Base-by-base conservation (phyloP, 1,284 basidiomycete genomes). In the Cutaneotrichosporon spelunceum region DNA sequence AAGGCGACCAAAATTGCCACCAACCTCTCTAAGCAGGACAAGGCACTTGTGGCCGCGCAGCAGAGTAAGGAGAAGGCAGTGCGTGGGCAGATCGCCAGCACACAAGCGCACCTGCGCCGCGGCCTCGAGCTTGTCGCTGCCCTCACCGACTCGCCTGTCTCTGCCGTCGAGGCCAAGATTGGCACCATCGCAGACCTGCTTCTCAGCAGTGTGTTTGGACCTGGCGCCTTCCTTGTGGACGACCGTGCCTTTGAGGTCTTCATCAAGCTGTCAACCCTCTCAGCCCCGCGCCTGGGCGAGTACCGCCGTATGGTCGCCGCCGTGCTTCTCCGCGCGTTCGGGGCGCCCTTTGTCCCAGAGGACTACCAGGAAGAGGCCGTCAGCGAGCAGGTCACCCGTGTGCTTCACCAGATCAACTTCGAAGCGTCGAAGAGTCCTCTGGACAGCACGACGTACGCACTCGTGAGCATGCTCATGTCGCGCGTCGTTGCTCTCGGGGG, bases 321-420 rank as follows among this genome's bases (percentile, higher is more conserved):
- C 30, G 89, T 91, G 0, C 88, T 90, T 1, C 79, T 96, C 36
- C 83, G 93, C 60, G 85, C 85, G 65, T 80, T 88, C 52, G 84
- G 87, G 27, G 82, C 88, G 16, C 81, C 82, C 2, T 82, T 85
- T 7, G 82, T 96, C 0, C 89, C 91, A 0, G 86, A 87, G 60
- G 87, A 91, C 49, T 81, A 90, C 63, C 82, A 85, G 50, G 83
- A 83, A 2, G 93, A 96, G 57, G 57, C 64, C 54, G 58, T 47
- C 44, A 36, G 62, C 88, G 92, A 84, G 21, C 82, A 97, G 27
- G 84, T 93, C 30, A 82, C 90, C 47, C 90, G 95, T 21, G 87
- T 98, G 2, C 81, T 99, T 1, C 92, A 97, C 75, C 87, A 91
- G 33, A 76, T 99, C 2, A 87, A 90, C 33, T 89, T 86, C 62